Evolutionary conservation across 176 grass and related monocot species (phyloP).

Genomic region (Elaeis guineensis): DNA sequence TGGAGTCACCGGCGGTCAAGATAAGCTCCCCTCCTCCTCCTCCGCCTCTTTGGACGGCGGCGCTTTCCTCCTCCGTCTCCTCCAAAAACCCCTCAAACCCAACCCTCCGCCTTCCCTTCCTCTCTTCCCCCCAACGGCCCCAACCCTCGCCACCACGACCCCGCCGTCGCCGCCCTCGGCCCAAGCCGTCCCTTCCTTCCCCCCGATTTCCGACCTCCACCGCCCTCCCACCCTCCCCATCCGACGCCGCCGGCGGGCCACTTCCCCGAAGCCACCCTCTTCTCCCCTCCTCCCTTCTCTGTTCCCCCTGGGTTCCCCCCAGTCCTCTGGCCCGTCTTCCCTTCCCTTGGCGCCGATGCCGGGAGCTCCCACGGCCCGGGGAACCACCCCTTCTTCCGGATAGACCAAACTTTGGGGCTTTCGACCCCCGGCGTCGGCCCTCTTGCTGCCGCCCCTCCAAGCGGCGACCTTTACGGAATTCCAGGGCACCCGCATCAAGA

Average conservation of each 20-base stretch:
- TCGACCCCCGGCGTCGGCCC: slow-evolving; percentile 2
- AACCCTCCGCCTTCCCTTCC: slow-evolving; percentile 1
- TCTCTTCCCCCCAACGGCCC: not conserved
- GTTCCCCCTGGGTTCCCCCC: not conserved
- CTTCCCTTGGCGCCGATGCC: not conserved
- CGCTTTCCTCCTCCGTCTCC: slow-evolving; percentile 50
- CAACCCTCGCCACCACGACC: slow-evolving; percentile 26
- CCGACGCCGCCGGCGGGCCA: slow-evolving; percentile 6
- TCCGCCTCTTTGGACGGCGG: slow-evolving; percentile 30
- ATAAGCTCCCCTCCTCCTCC: not conserved
- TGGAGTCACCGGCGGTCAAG: slow-evolving; percentile 10
- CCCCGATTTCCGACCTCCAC: not conserved
- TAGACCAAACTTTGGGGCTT: slow-evolving; percentile 14
- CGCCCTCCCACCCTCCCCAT: not conserved
- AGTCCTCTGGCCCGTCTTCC: slow-evolving; percentile 21
- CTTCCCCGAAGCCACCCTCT: slow-evolving; percentile 27
- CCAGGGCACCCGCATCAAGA: not conserved
- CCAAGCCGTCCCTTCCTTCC: slow-evolving; percentile 21
- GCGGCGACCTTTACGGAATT: slow-evolving; percentile 3
- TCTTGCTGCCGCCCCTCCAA: slow-evolving; percentile 10
- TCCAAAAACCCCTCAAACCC: slow-evolving; percentile 38
- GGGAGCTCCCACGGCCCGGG: slow-evolving; percentile 4
- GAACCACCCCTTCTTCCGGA: slow-evolving; percentile 15
- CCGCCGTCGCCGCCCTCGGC: slow-evolving; percentile 45
- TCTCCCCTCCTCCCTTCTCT: slow-evolving; percentile 6